Evolutionary conservation across 331 rosid genomes (phyloP), one percentile per base, ranked within the genome.

Genomic region (Erythrophleum ivorense): DNA sequence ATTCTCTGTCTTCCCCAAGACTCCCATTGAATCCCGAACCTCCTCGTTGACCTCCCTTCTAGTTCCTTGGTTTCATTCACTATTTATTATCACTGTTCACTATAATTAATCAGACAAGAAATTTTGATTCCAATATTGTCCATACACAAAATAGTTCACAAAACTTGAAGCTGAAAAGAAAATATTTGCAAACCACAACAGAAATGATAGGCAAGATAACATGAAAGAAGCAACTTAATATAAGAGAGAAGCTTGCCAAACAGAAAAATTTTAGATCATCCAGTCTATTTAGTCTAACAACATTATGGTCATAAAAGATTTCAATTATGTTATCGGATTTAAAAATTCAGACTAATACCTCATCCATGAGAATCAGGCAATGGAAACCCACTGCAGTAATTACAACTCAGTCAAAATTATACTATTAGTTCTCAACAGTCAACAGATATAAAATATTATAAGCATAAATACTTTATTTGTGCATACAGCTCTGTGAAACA

Each of bases 341-440:
- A 10, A 68, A 58, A 36, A 45, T 46, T 33, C 24, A 55, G 3
- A 19, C 12, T 43, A 13, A 46, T 21, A 57, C 14, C 77, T 58
- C 78, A 46, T 82, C 38, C 49, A 14, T 33, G 40, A 76, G 45
- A 68, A 68, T 69, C 73, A 50, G 43, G 49, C 45, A 77, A 70
- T 10, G 13, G 13, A 41, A 81, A 57, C 62, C 54, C 58, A 11
- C 69, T 40, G 21, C 41, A 65, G 34, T 50, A 9, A 43, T 52
- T 52, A 41, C 38, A 19, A 24, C 49, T 21, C 29, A 52, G 71
- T 15, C 53, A 29, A 41, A 70, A 60, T 41, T 71, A 15, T 53
- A 59, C 45, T 58, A 58, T 9, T 3, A 53, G 48, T 34, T 19
- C 40, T 6, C 40, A 41, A 41, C 43, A 63, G 34, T 38, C 49